Evolutionary conservation across 768 basidiomycete species (phyloP), one percentile per base, ranked within the genome.

Genomic region (Tricholoma terreum): DNA sequence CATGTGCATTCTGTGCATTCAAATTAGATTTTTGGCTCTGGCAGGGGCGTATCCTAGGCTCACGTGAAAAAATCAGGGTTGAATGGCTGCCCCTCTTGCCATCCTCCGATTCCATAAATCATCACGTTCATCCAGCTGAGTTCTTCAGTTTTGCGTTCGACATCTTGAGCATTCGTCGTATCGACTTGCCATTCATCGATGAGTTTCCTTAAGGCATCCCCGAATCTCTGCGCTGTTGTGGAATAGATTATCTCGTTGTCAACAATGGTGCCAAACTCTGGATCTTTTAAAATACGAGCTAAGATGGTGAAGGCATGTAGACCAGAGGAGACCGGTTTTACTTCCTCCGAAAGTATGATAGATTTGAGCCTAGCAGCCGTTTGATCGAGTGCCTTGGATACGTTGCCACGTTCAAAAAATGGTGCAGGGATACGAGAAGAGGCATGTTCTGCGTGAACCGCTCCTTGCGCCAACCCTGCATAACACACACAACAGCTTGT

Each of bases 401-500:
- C 27, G 5, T 7, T 14, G 3, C 6, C 12, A 11, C 34, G 27
- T 33, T 55, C 50, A 33, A 63, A 63, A 34, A 65, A 63, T 15
- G 59, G 52, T 10, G 59, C 58, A 14, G 64, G 64, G 17, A 63
- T 55, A 6, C 45, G 15, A 27, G 70, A 64, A 6, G 70, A 64
- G 11, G 74, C 71, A 6, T 70, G 65, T 15, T 76, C 60, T 8
- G 64, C 55, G 56, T 85, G 80, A 6, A 83, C 78, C 1, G 82
- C 80, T 2, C 80, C 69, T 68, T 83, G 77, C 1, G 85, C 83
- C 14, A 88, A 71, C 35, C 85, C 86, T 85, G 52, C 45, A n/a
- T 43, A 56, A 43, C 17, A 38, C 24, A 34, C 40, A 14, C 27
- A 33, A 19, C 9, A 10, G 4, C 7, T 30, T 11, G 38, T 21